phyloP scores from a whole-genome alignment of 176 grass and related monocot species.

The Oryza glaberrima region DNA sequence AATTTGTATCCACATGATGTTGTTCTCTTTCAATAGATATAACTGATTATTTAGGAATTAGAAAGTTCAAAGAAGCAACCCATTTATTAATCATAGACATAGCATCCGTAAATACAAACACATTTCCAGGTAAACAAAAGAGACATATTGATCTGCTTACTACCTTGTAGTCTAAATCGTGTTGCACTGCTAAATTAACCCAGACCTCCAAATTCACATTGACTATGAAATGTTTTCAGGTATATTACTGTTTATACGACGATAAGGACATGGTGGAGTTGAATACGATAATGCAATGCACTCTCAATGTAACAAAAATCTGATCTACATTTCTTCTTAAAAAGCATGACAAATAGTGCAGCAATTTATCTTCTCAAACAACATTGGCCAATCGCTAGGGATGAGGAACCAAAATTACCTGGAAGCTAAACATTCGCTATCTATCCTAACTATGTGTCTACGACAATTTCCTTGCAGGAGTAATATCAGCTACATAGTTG shows the following conservation, averaged over 20 bases:
- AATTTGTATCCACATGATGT: neutral
- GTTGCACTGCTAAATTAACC: neutral
- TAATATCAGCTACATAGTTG: neutral
- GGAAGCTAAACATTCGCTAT: neutral
- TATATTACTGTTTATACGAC: neutral
- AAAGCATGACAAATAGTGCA: neutral
- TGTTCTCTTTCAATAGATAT: neutral
- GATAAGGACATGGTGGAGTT: neutral
- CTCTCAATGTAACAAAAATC: constrained; percentile 13
- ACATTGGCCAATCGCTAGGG: neutral
- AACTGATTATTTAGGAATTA: neutral
- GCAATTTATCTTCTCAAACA: constrained; percentile 8
- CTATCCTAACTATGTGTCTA: neutral
- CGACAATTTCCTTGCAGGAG: neutral
- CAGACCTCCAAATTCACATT: neutral
- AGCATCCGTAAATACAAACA: neutral
- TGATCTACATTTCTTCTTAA: neutral
- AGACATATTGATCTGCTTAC: neutral
- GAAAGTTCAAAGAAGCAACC: neutral
- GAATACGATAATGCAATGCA: constrained; percentile 11
- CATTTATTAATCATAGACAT: neutral
- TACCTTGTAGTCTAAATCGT: constrained; percentile 1
- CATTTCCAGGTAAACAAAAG: neutral
- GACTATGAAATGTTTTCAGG: neutral
- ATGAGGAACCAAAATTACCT: neutral